These are phyloP conservation scores for Sanghuangporus baumii DNA, from an alignment of 1,284 basidiomycete species.

Conservation along the genomic window DNA sequence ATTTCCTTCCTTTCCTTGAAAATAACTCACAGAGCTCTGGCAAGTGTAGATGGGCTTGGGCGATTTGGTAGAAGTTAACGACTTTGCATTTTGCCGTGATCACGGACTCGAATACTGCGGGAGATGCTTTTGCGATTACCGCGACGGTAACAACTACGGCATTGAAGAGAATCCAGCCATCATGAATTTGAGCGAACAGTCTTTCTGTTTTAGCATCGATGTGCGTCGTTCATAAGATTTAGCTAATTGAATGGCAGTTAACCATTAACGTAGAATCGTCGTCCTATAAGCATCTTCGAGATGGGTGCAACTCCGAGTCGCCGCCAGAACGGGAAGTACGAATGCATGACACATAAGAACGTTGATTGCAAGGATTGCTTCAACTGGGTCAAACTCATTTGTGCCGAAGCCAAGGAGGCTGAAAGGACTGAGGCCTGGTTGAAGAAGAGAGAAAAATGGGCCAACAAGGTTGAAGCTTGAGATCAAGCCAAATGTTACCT, in stretches of 20 bases:
- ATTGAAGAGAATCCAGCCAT: background rate
- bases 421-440: conserved; percentile 1
- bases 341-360: background rate
- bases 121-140: conserved; percentile 2
- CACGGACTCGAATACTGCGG: conserved; percentile 6
- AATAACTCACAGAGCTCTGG: background rate
- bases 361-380: conserved; percentile 2
- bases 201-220: background rate
- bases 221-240: background rate
- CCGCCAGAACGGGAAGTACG: background rate
- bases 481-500: background rate
- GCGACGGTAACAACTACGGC: background rate
- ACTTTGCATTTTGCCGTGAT: conserved; percentile 1
- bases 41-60: conserved; percentile 3
- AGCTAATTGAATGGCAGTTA: background rate
- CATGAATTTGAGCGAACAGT: background rate
- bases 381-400: background rate
- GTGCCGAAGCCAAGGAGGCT: conserved; percentile 1
- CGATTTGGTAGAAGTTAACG: background rate
- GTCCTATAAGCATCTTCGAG: background rate
- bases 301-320: background rate
- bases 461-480: conserved; percentile 3
- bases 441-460: conserved; percentile 3
- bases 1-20: background rate
- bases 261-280: background rate